A percentile compares a stretch with the other conserved stretches of the same genome.
Evolutionary conservation across 768 basidiomycete genomes (phyloP).

Genomic region (Neoboletus brunneissimus): DNA sequence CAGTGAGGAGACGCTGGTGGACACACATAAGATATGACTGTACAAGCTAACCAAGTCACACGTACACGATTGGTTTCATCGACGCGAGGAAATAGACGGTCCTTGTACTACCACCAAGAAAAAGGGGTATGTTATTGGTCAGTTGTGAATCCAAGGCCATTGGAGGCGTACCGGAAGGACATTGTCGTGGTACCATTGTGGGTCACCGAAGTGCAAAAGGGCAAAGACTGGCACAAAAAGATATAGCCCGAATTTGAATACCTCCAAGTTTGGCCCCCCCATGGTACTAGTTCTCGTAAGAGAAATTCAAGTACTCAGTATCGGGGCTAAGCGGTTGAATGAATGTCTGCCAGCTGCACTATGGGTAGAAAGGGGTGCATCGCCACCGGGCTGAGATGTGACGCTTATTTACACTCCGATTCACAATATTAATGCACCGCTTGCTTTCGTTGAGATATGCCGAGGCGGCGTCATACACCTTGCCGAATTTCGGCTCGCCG

Average conservation of each 20-base stretch:
- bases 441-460: neutral
- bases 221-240: conserved; percentile 81
- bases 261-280: conserved; percentile 80
- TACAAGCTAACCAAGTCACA: neutral
- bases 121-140: neutral
- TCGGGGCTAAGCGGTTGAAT: too few species aligned
- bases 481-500: too few species aligned
- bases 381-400: neutral
- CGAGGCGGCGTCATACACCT: neutral
- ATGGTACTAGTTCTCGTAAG: conserved; percentile 53
- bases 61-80: conserved; percentile 54
- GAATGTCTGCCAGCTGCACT: too few species aligned
- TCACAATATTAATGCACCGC: neutral
- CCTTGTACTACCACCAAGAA: conserved; percentile 60
- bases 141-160: neutral
- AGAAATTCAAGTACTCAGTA: conserved; percentile 35
- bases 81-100: conserved; percentile 64
- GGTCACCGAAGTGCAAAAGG: conserved; percentile 83
- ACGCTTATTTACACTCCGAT: too few species aligned
- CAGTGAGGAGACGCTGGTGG: conserved; percentile 57
- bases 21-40: conserved; percentile 7
- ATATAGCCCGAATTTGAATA: conserved; percentile 88
- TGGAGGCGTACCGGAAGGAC: conserved; percentile 64
- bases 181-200: conserved; percentile 77
- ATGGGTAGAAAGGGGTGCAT: neutral